Evolutionary conservation across 75 land plant species (phyloP).

Genomic region (Selaginella moellendorffii): DNA sequence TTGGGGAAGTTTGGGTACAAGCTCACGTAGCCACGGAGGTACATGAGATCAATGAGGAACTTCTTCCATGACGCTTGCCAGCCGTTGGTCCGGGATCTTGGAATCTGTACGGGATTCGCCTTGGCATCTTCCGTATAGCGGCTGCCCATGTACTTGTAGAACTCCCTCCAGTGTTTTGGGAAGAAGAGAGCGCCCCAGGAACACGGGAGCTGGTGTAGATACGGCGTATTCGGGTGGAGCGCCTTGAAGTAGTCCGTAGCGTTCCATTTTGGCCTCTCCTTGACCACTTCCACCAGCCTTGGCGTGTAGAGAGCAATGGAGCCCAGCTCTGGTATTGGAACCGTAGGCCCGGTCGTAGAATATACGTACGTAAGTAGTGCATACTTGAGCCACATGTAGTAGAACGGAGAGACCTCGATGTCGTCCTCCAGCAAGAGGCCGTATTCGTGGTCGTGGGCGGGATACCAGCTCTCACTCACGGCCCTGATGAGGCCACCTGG

Average conservation of each 20-base stretch:
- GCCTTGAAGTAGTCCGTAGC: background rate
- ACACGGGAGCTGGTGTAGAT: constrained; percentile 14
- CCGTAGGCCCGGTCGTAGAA: background rate
- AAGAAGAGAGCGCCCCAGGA: constrained; percentile 7
- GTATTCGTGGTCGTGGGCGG: background rate
- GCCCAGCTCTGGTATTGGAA: background rate
- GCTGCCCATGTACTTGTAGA: constrained; percentile 11
- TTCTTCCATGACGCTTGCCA: constrained; percentile 9
- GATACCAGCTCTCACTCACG: constrained; percentile 11
- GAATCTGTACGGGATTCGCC: constrained; percentile 3
- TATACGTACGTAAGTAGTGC: background rate
- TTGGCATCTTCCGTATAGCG: constrained; percentile 11
- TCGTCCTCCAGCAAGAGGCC: constrained; percentile 3
- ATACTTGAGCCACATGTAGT: constrained; percentile 6
- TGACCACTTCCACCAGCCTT: background rate
- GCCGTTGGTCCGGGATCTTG: constrained; percentile 9
- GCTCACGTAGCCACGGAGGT: constrained; percentile 3
- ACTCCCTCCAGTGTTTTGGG: constrained; percentile 14
- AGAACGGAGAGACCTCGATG: constrained; percentile 7
- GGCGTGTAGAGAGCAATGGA: constrained; percentile 6
- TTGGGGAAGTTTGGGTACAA: constrained; percentile 14
- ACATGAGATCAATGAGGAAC: background rate
- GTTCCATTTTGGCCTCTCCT: constrained; percentile 3
- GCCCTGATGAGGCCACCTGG: constrained; percentile 1
- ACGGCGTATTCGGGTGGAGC: constrained; percentile 2